Evolutionary conservation across 1,139 yeast genomes (phyloP), one percentile per base, ranked within the genome.

Genomic region (Torulaspora globosa): DNA sequence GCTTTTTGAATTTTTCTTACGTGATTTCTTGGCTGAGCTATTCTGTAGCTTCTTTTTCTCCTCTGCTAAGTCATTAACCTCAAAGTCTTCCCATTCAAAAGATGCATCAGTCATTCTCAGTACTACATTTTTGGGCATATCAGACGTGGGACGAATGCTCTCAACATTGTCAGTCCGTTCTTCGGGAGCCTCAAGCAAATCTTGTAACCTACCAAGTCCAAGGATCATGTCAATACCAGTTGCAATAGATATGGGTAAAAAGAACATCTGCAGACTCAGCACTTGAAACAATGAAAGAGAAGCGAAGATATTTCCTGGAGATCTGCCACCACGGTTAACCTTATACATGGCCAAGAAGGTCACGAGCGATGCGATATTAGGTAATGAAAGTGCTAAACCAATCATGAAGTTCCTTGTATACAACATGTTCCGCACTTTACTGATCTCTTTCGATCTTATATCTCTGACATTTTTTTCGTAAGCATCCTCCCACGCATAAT

Each of bases 231-330:
- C 95, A 2, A 80, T 75, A 48, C 80, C 72, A 0, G 80, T 69
- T 30, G 75, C 71, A 10, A 76, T 69, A 14, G 88, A 82, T 44
- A 78, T 68, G 24, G 87, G 81, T 44, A 83, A 68, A 51, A 85
- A 82, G 59, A 83, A 72, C 68, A 86, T 70, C 19, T 96, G 96
- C 43, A 86, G 69, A 57, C 86, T 70, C 59, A 86, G 72, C 30
- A 80, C 74, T 55, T 82, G 82, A 70, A 88, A 89, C 47, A 86
- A 73, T 0, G 94, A 76, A 44, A 89, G 71, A 10, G 96, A 83
- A 0, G 96, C 78, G 61, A 89, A 89, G n/a, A 88, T 79, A 29
- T 75, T 70, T 2, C 88, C 90, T 1, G 95, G 82, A 50, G 73
- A 72, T 53, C 79, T 73, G 18, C 68, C 71, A n/a, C 59, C 59